phyloP scores from a whole-genome alignment of 768 basidiomycete genomes.

The Leccinum boreale region DNA sequence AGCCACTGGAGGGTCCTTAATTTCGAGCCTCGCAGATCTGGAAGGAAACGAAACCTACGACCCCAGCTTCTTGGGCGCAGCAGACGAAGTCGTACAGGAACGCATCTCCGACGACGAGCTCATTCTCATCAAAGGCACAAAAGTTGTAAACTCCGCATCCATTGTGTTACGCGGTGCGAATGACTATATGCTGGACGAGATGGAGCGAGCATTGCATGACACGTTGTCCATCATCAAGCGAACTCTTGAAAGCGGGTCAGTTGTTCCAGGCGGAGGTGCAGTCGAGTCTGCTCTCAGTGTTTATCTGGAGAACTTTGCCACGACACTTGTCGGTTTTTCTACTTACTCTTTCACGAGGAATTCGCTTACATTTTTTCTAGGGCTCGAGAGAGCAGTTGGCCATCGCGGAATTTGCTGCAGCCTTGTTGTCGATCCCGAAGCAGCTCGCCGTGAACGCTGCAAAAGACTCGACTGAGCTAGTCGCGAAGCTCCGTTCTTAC shows the following conservation, averaged over 20 bases:
- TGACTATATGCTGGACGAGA: conserved; percentile 99
- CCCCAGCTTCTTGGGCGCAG: conserved; percentile 81
- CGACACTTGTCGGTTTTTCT: conserved; percentile 71
- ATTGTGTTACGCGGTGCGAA: conserved; percentile 96
- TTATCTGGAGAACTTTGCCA: conserved; percentile 98
- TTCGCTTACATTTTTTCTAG: conserved; percentile 38
- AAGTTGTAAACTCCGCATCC: conserved; percentile 89
- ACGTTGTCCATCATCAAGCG: conserved; percentile 94
- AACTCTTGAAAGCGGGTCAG: conserved; percentile 91
- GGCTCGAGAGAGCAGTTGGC: conserved; percentile 98
- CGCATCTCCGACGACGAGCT: conserved; percentile 98
- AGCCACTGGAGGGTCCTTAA: conserved; percentile 91
- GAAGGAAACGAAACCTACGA: conserved; percentile 99
- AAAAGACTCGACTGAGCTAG: conserved; percentile 96
- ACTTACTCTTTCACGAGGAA: neutral
- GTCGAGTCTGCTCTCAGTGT: conserved; percentile 96
- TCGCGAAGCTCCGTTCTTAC: conserved; percentile 94
- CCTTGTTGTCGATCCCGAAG: conserved; percentile 93
- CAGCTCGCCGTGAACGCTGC: conserved; percentile 97
- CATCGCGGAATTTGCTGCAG: conserved; percentile 96
- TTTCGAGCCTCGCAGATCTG: conserved; percentile 90
- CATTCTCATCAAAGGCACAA: conserved; percentile 96
- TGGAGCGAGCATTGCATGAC: conserved; percentile 96
- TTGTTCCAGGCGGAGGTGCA: conserved; percentile 96
- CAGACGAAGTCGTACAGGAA: conserved; percentile 96